phyloP scores from a whole-genome alignment of 352 stramenopile genomes.

The Globisporangium nunn region DNA sequence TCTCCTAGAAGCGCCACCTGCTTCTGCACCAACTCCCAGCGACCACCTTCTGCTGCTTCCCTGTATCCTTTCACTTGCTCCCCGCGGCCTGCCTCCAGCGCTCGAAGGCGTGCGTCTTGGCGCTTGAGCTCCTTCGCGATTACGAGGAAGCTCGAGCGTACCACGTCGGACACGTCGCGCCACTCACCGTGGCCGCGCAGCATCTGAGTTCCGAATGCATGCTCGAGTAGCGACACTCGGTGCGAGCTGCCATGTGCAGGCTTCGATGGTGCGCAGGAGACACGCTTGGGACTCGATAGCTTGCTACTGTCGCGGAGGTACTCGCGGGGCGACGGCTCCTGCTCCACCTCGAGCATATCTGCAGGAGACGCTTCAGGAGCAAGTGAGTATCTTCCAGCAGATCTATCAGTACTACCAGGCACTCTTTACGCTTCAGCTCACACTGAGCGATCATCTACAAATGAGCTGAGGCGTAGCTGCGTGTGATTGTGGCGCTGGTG shows the following conservation, averaged over 20 bases:
- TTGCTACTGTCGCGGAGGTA: background rate
- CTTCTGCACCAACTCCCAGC: slow-evolving; percentile 6
- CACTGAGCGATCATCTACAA: no score
- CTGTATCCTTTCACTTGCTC: background rate
- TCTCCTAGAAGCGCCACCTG: slow-evolving; percentile 6
- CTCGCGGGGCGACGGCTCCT: slow-evolving; percentile 1
- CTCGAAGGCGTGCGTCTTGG: slow-evolving; percentile 13
- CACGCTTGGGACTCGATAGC: background rate
- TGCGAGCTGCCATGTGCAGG: no score
- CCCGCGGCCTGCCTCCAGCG: background rate
- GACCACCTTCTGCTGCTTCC: background rate
- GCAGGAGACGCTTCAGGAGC: background rate
- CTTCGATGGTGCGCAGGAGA: background rate
- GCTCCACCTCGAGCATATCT: slow-evolving; percentile 2
- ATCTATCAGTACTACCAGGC: no score
- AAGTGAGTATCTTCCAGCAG: background rate
- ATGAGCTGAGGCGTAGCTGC: no score
- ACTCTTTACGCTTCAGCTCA: no score
- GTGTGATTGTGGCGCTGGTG: no score
- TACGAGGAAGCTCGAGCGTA: slow-evolving; percentile 49
- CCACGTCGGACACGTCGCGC: slow-evolving; percentile 31
- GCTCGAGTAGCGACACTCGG: slow-evolving; percentile 11
- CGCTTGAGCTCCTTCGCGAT: slow-evolving; percentile 36
- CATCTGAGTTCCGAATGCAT: slow-evolving; percentile 30
- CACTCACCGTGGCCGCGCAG: slow-evolving; percentile 34